phyloP scores from a whole-genome alignment of 345 rosid genomes.

The Populus tremula region DNA sequence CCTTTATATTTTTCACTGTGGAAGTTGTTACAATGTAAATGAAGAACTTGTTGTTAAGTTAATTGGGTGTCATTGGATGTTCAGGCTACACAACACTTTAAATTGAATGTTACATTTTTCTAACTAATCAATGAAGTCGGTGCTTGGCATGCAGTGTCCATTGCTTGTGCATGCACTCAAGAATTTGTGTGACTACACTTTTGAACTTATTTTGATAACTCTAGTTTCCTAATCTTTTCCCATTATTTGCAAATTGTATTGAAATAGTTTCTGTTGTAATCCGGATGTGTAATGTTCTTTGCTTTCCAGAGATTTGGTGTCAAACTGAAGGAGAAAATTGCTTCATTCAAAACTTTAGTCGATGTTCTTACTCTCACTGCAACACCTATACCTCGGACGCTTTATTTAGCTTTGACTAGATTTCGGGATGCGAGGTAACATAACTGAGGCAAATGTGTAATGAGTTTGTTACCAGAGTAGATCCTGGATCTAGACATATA shows the following conservation, averaged over 20 bases:
- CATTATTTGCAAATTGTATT: not conserved
- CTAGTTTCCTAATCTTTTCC: not conserved
- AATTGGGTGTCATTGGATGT: not conserved
- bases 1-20: not conserved
- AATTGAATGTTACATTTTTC: not conserved
- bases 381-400: constrained; percentile 95
- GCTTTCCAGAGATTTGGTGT: constrained; percentile 84
- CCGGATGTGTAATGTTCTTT: constrained; percentile 22
- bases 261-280: constrained; percentile 13
- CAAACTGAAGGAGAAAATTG: constrained; percentile 96
- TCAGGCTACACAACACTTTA: not conserved
- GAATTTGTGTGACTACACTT: not conserved
- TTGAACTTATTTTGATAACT: not conserved
- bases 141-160: not conserved
- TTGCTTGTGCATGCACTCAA: not conserved
- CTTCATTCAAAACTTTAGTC: constrained; percentile 88
- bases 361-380: constrained; percentile 96
- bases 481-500: constrained; percentile 7
- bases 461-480: not conserved
- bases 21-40: no score
- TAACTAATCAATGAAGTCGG: not conserved
- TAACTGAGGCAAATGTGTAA: constrained; percentile 1
- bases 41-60: not conserved
- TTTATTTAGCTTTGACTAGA: constrained; percentile 90
- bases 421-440: constrained; percentile 97